Evolutionary conservation across 2,329 filamentous ascomycete genomes (phyloP).

Genomic region (Botrytis porri): DNA sequence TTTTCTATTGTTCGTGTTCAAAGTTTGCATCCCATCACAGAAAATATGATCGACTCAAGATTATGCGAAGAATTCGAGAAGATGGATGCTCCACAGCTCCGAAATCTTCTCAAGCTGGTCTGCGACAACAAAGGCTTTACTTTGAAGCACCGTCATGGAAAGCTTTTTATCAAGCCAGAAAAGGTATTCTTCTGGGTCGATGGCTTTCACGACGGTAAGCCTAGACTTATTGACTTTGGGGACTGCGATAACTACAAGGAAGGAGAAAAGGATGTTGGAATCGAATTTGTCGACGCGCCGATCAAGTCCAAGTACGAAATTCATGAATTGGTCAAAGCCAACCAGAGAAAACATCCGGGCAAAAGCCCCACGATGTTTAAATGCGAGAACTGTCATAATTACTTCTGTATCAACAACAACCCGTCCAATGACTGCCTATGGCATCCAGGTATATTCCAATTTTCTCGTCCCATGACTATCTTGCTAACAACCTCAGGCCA

Average conservation of each 20-base stretch:
- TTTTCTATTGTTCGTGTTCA: neutral
- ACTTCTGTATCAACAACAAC: neutral
- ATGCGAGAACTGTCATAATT: neutral
- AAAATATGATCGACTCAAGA: neutral
- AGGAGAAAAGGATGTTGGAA: neutral
- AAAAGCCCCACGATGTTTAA: neutral
- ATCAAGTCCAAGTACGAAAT: neutral
- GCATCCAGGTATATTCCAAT: neutral
- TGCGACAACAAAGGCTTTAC: neutral
- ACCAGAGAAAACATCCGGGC: neutral
- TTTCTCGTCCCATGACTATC: no score
- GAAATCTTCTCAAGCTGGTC: neutral
- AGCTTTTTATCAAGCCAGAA: neutral
- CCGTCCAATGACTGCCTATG: slow-evolving; percentile 1
- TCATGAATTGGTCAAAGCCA: neutral
- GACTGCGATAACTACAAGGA: neutral
- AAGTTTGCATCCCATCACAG: no score
- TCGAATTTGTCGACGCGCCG: neutral
- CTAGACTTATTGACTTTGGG: neutral
- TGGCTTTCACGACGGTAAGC: neutral
- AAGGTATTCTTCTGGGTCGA: neutral
- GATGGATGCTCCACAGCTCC: neutral
- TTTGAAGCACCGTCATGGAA: neutral
- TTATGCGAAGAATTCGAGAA: neutral
- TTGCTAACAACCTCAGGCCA: neutral